Evolutionary conservation across 805 yeast genomes (phyloP).

Genomic region (Diddensiella caesifluorescens): DNA sequence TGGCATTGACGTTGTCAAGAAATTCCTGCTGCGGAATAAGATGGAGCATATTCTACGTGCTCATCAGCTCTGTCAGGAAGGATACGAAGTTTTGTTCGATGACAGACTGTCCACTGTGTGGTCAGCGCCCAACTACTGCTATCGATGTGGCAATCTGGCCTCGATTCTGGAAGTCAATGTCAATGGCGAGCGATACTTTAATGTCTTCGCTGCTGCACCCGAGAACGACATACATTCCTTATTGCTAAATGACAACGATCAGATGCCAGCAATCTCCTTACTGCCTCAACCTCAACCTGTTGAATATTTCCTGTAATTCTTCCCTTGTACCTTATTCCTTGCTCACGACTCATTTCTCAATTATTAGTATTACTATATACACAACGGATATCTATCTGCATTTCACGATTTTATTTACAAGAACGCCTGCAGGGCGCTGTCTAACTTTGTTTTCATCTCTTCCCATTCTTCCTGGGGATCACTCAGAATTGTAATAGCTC

Average conservation of each 20-base stretch:
- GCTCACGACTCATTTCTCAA: too few relatives aligned
- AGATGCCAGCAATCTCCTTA: constrained; percentile 14
- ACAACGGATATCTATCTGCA: not conserved
- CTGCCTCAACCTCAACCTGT: constrained; percentile 39
- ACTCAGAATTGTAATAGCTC: constrained; percentile 90
- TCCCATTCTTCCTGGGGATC: constrained; percentile 83
- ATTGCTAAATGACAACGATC: constrained; percentile 24
- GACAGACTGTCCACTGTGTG: constrained; percentile 94
- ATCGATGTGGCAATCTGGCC: constrained; percentile 94
- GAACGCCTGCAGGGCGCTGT: constrained; percentile 75
- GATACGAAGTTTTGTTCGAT: constrained; percentile 84
- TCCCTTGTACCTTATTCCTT: too few relatives aligned
- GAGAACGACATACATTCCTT: constrained; percentile 63
- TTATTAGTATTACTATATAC: constrained; percentile 1
- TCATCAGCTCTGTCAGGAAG: constrained; percentile 95
- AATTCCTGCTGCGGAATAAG: constrained; percentile 70
- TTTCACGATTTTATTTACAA: constrained; percentile 6
- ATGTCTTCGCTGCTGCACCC: constrained; percentile 96
- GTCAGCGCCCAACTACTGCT: constrained; percentile 98
- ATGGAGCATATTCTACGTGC: constrained; percentile 85
- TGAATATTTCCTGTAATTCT: constrained; percentile 44
- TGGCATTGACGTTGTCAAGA: constrained; percentile 85
- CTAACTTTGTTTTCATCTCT: constrained; percentile 78
- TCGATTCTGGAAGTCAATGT: constrained; percentile 86
- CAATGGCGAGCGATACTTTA: constrained; percentile 66